These are phyloP conservation scores for Blastobotrys parvus DNA, from an alignment of 805 yeast species.

Conservation along the genomic window DNA sequence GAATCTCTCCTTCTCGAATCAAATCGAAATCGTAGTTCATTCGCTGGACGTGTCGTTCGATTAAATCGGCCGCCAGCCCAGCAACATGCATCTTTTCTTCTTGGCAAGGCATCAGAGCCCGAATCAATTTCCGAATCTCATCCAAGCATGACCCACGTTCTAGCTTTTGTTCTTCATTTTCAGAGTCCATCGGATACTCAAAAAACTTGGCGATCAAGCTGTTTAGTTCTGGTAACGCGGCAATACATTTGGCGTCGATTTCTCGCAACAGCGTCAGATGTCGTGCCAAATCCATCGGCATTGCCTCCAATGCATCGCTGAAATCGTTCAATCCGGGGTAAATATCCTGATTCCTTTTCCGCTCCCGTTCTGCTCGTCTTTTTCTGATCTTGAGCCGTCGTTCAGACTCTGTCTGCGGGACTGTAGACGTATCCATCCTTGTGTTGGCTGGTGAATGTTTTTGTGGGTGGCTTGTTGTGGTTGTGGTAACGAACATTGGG, in stretches of 20 bases:
- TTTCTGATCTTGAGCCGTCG: not conserved
- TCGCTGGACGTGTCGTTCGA: conserved; percentile 58
- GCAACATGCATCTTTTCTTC: conserved; percentile 98
- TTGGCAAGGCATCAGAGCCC: conserved; percentile 79
- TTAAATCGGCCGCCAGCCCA: conserved; percentile 74
- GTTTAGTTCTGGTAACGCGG: conserved; percentile 60
- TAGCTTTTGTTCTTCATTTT: conserved; percentile 7
- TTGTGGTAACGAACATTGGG: too few relatives aligned
- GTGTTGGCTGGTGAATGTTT: too few relatives aligned
- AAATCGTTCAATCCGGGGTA: conserved; percentile 89
- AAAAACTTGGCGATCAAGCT: conserved; percentile 44
- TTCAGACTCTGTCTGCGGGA: not conserved
- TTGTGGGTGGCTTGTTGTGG: too few relatives aligned
- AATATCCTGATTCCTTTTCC: conserved; percentile 8
- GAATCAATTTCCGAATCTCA: conserved; percentile 35
- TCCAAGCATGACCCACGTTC: conserved; percentile 24
- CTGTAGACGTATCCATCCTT: too few relatives aligned
- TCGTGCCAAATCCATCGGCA: conserved; percentile 74
- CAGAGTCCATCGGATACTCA: conserved; percentile 20
- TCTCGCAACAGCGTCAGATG: conserved; percentile 85
- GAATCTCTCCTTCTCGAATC: conserved; percentile 71
- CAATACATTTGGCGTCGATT: conserved; percentile 88
- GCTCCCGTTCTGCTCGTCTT: not conserved
- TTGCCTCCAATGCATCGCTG: conserved; percentile 82
- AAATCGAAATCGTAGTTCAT: conserved; percentile 74